phyloP scores from a whole-genome alignment of 352 stramenopile genomes.

The Globisporangium yorkense region DNA sequence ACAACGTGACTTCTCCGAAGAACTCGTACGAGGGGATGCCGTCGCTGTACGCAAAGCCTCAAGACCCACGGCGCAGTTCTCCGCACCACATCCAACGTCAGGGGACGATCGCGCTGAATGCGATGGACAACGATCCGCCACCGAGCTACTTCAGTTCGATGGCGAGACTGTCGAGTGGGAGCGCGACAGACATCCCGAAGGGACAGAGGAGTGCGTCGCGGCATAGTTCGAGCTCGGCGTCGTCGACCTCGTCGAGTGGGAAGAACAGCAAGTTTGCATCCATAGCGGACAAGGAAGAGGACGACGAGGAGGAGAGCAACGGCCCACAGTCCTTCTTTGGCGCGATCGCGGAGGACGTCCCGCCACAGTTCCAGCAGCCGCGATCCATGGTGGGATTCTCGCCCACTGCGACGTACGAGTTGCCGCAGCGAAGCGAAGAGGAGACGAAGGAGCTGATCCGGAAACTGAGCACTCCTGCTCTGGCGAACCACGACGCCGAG shows the following conservation, averaged over 20 bases:
- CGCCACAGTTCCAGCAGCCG: constrained; percentile 6
- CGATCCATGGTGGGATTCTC: constrained; percentile 10
- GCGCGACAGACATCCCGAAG: neutral
- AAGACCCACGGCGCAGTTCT: neutral
- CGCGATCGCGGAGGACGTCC: constrained; percentile 8
- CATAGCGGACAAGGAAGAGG: constrained; percentile 1
- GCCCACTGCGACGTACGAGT: constrained; percentile 11
- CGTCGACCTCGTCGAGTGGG: neutral
- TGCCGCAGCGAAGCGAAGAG: constrained; percentile 5
- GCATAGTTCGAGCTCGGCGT: constrained; percentile 2
- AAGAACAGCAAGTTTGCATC: neutral
- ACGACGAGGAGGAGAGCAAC: constrained; percentile 1
- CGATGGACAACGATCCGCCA: constrained; percentile 3
- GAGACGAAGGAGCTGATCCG: constrained; percentile 13
- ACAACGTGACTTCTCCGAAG: constrained; percentile 12
- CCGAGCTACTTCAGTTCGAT: constrained; percentile 9
- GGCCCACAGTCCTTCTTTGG: constrained; percentile 11
- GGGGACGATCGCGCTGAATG: constrained; percentile 7
- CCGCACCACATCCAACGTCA: constrained; percentile 3
- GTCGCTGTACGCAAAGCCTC: constrained; percentile 13
- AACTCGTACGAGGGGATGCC: constrained; percentile 15
- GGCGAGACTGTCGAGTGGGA: constrained; percentile 1
- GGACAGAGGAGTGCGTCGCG: neutral
- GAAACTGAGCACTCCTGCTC: constrained; percentile 7
- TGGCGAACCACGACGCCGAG: neutral